A percentile compares a stretch with the other conserved stretches of the same genome.
phyloP scores from a whole-genome alignment of 163 green algal species.

The Volvox carteri region DNA sequence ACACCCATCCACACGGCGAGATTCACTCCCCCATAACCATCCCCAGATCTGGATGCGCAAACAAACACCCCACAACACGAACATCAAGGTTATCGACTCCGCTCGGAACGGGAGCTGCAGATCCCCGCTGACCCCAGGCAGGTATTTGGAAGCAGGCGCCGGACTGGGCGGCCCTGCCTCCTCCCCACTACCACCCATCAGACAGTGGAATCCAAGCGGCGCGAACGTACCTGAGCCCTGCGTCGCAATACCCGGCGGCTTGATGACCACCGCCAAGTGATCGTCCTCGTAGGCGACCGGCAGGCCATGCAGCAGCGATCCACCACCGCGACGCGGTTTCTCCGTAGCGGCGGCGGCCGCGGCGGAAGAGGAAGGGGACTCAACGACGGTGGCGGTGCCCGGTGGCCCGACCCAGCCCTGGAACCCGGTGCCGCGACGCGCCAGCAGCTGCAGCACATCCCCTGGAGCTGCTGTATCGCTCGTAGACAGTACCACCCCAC shows the following conservation, averaged over 20 bases:
- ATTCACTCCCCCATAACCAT: too few species aligned
- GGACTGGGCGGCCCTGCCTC: too few species aligned
- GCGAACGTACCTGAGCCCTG: slow-evolving; percentile 53
- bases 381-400: not conserved
- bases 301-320: not conserved
- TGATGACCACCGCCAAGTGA: slow-evolving; percentile 53
- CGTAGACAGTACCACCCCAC: not conserved
- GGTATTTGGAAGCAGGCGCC: too few species aligned
- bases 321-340: not conserved
- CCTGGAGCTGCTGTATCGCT: not conserved
- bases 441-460: slow-evolving; percentile 31
- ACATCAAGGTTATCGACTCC: too few species aligned
- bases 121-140: too few species aligned
- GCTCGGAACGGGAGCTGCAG: too few species aligned
- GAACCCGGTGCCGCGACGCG: not conserved
- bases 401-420: slow-evolving; percentile 3
- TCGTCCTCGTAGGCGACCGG: slow-evolving; percentile 52
- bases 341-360: not conserved
- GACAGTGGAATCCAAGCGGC: too few species aligned
- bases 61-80: too few species aligned
- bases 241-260: slow-evolving; percentile 48
- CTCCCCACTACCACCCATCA: too few species aligned
- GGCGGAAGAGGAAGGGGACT: not conserved
- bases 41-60: too few species aligned
- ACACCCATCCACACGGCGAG: too few species aligned